Conservation (phyloP, 208 protist species). For the Acanthamoeba comandoni region DNA sequence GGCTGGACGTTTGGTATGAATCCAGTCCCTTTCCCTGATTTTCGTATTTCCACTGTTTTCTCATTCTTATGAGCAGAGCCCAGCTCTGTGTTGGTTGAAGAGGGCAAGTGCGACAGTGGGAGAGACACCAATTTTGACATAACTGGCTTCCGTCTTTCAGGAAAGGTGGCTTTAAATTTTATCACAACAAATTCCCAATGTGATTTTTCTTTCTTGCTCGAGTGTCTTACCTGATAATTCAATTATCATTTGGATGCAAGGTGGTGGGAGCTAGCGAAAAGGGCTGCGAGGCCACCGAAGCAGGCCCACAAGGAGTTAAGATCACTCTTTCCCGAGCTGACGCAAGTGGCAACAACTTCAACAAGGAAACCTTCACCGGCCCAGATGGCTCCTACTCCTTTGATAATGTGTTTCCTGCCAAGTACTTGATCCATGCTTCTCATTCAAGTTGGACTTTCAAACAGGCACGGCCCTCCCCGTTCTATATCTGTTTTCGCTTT, state of each 20-base stretch:
- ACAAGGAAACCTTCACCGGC: slow-evolving; percentile 4
- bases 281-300: too few species aligned
- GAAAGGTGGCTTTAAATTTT: slow-evolving; percentile 36
- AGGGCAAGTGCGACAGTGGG: slow-evolving; percentile 17
- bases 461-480: slow-evolving; percentile 10
- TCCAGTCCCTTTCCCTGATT: neutral
- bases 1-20: slow-evolving; percentile 77
- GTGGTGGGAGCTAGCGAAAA: too few species aligned
- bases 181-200: slow-evolving; percentile 19
- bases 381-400: slow-evolving; percentile 58
- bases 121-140: slow-evolving; percentile 75
- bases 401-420: slow-evolving; percentile 68
- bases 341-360: too few species aligned
- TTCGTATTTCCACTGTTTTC: neutral
- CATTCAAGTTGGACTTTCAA: slow-evolving; percentile 67
- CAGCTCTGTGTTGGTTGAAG: slow-evolving; percentile 34
- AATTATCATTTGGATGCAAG: too few species aligned
- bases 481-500: too few species aligned
- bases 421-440: slow-evolving; percentile 53
- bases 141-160: slow-evolving; percentile 77
- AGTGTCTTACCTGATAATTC: neutral
- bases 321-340: slow-evolving; percentile 1
- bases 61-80: slow-evolving; percentile 31
- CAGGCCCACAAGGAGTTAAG: slow-evolving; percentile 16
- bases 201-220: neutral